Conservation (phyloP, 768 basidiomycete species). For the Russula compacta region DNA sequence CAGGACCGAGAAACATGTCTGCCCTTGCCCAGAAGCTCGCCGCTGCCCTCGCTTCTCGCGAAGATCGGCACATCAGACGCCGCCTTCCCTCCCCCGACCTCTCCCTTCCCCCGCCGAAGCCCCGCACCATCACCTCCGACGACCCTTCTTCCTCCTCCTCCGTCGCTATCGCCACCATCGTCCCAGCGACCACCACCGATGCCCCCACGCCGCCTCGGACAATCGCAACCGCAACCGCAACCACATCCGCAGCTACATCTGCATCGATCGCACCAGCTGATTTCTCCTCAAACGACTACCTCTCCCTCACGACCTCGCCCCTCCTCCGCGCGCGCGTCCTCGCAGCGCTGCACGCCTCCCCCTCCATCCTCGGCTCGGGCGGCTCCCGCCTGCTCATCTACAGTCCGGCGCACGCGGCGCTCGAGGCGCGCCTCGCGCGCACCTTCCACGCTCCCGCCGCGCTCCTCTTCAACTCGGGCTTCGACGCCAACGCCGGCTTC, state of each 20-base stretch:
- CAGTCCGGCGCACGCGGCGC: slow-evolving; percentile 52
- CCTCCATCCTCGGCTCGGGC: slow-evolving; percentile 70
- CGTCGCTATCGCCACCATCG: too few species aligned
- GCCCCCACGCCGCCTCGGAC: too few species aligned
- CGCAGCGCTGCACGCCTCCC: slow-evolving; percentile 36
- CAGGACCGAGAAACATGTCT: slow-evolving; percentile 19
- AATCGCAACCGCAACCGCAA: too few species aligned
- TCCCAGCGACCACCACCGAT: too few species aligned
- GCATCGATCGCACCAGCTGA: slow-evolving; percentile 32
- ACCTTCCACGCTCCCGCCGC: slow-evolving; percentile 60
- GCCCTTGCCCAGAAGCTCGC: slow-evolving; percentile 34
- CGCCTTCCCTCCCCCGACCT: slow-evolving; percentile 47
- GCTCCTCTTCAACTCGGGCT: slow-evolving; percentile 86
- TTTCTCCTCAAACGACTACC: slow-evolving; percentile 83
- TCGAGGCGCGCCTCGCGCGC: slow-evolving; percentile 57
- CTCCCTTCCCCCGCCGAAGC: not conserved
- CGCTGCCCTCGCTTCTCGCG: slow-evolving; percentile 53
- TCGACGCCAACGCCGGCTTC: slow-evolving; percentile 85
- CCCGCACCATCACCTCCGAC: not conserved
- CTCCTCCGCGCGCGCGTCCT: slow-evolving; percentile 52
- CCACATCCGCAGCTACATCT: too few species aligned
- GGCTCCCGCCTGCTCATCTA: slow-evolving; percentile 83
- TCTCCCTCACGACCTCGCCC: slow-evolving; percentile 49
- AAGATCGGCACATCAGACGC: slow-evolving; percentile 56
- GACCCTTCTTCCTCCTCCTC: not conserved